Evolutionary conservation across 176 grass and related monocot genomes (phyloP), one percentile per base, ranked within the genome.

Genomic region (Poa annua): DNA sequence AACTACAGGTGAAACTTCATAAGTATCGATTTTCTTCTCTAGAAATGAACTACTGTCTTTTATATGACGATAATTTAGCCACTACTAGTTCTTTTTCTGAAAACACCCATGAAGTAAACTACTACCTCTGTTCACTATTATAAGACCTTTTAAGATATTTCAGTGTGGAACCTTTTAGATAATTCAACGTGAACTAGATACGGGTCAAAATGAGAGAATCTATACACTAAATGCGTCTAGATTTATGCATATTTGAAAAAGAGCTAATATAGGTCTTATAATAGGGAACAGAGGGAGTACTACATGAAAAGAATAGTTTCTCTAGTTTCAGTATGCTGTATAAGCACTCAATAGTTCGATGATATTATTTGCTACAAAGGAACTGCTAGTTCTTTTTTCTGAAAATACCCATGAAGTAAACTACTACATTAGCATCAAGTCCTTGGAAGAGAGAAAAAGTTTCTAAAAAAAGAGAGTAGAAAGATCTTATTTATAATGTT

Each of bases 1-100:
- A 89, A 90, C 91, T 56, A 98, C 96, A 49, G 96, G 96, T 95
- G 84, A 67, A 33, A 63, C 20, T 49, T 85, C 44, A 39, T 56
- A 52, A 67, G 25, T 34, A 61, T 60, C 75, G 41, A 71, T 81
- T 8, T 41, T 41, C 39, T 41, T 41, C 8, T 41, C 1, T 71
- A 67, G 10, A 51, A 64, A 62, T 38, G 39, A 53, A 34, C 39
- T 60, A 5, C 12, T 64, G 26, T 17, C 61, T 33, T 52, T 74
- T 79, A 54, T 76, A 21, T 38, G 29, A 71, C 8, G 42, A 50
- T 76, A 49, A 26, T 20, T 57, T 83, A 2, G 44, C 24, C 11
- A 22, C 45, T 77, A 12, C 65, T 71, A 41, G 16, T 69, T 67
- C 6, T 39, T 33, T 78, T 26, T 84, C 16, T 77, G 4, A 49